A percentile compares a stretch with the other conserved stretches of the same genome.
Evolutionary conservation across 306 rosid species (phyloP).

Genomic region (Quercus rubra): DNA sequence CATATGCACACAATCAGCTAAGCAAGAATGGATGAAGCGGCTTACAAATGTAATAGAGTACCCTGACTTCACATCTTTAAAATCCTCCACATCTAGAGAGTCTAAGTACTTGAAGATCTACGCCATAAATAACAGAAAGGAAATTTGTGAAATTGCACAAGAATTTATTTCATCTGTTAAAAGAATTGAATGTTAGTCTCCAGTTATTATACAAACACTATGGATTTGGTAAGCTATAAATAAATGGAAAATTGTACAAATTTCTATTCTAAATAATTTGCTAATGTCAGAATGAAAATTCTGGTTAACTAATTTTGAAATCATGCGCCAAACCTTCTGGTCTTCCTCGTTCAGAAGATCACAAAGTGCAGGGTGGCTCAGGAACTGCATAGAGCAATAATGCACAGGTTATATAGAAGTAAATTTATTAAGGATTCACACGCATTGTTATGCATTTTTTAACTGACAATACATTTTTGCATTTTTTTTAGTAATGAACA

Average conservation of each 20-base stretch:
- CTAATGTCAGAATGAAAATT: neutral
- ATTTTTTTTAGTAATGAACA: neutral
- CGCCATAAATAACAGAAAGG: conserved; percentile 15
- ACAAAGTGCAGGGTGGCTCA: conserved; percentile 84
- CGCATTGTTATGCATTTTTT: neutral
- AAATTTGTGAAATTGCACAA: conserved; percentile 1
- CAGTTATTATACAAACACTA: neutral
- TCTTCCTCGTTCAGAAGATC: conserved; percentile 61
- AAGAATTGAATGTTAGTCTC: neutral
- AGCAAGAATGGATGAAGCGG: conserved; percentile 20
- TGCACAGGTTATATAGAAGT: conserved; percentile 12
- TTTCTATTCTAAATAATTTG: neutral
- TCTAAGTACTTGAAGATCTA: conserved; percentile 61
- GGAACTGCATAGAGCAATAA: conserved; percentile 52
- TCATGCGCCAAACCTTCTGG: conserved; percentile 45
- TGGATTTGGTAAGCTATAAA: neutral
- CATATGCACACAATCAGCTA: neutral
- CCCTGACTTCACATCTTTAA: conserved; percentile 56
- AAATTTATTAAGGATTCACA: neutral
- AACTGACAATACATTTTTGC: neutral
- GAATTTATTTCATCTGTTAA: conserved; percentile 6
- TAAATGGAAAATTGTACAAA: neutral
- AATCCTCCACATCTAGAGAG: conserved; percentile 60
- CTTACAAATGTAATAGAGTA: conserved; percentile 67
- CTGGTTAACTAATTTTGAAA: neutral